A percentile compares a stretch with the other conserved stretches of the same genome.
Evolutionary conservation across 371 early-diverging fungal genomes (phyloP).

Genomic region (Circinella minor): DNA sequence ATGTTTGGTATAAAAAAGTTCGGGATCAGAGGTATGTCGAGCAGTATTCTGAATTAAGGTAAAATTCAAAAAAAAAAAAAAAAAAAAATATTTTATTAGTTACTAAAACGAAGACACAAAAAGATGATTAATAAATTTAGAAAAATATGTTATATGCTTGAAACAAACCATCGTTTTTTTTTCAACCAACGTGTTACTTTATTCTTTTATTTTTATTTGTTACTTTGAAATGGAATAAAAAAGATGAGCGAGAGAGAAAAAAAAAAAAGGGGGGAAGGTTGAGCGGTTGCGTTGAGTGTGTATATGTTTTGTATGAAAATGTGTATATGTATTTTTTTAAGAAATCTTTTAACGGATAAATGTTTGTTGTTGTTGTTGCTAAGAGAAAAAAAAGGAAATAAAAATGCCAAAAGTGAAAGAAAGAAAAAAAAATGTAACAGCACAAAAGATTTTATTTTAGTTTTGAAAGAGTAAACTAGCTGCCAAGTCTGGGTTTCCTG

Average conservation of each 20-base stretch:
- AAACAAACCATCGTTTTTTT: slow-evolving; percentile 1
- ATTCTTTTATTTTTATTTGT: neutral
- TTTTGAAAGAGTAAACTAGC: slow-evolving; percentile 76
- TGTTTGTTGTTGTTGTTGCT: too few species aligned
- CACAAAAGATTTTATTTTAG: slow-evolving; percentile 1
- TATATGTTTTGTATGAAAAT: too few species aligned
- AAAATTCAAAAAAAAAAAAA: neutral
- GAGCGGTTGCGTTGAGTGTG: too few species aligned
- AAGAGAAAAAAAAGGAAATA: slow-evolving; percentile 17
- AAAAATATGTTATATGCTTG: too few species aligned
- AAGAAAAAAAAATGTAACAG: neutral
- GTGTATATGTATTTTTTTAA: too few species aligned
- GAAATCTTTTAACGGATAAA: too few species aligned
- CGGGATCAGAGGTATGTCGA: slow-evolving; percentile 60
- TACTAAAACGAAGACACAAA: too few species aligned
- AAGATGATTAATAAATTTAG: too few species aligned
- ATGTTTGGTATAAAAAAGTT: slow-evolving; percentile 66
- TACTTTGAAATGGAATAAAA: slow-evolving; percentile 3
- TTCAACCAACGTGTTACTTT: neutral
- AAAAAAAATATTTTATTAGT: neutral
- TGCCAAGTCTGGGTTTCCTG: slow-evolving; percentile 88
- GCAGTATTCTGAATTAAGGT: slow-evolving; percentile 23
- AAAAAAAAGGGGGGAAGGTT: slow-evolving; percentile 10
- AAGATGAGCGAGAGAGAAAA: slow-evolving; percentile 7
- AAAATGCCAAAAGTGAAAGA: slow-evolving; percentile 12